These are phyloP conservation scores for Candida tetrigidarum DNA, from an alignment of 1,139 yeast genomes.

Conservation along the genomic window DNA sequence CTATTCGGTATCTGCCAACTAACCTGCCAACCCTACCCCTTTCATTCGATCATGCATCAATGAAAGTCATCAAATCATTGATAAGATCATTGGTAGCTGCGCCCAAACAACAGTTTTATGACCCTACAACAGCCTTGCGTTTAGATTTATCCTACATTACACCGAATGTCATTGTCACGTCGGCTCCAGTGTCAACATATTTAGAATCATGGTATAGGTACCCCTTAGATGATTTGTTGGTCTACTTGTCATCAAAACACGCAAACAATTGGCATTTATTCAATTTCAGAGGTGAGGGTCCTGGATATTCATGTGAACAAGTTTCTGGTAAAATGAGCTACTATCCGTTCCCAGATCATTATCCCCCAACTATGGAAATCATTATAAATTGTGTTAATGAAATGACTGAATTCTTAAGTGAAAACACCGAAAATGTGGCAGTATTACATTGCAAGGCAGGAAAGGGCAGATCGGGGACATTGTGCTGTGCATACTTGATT, in stretches of 20 bases:
- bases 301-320: conserved; percentile 52
- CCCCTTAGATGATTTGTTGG: conserved; percentile 52
- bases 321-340: conserved; percentile 34
- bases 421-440: conserved; percentile 50
- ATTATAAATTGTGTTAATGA: conserved; percentile 49
- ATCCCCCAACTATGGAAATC: conserved; percentile 66
- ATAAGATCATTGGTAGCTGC: conserved; percentile 22
- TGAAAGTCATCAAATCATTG: conserved; percentile 19
- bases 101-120: conserved; percentile 31
- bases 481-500: conserved; percentile 74
- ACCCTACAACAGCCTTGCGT: conserved; percentile 23
- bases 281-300: conserved; percentile 68
- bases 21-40: neutral
- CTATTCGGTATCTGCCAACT: too few relatives aligned
- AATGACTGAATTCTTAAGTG: conserved; percentile 46
- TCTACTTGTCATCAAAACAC: conserved; percentile 53
- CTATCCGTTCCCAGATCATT: conserved; percentile 76
- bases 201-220: conserved; percentile 58
- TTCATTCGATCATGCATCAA: conserved; percentile 3
- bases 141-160: conserved; percentile 71
- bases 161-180: conserved; percentile 64
- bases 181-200: conserved; percentile 64
- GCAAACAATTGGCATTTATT: conserved; percentile 69
- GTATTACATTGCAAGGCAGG: conserved; percentile 91
- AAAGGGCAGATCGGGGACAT: conserved; percentile 87